phyloP scores from a whole-genome alignment of 208 protist genomes.

The Leishmania braziliensis region DNA sequence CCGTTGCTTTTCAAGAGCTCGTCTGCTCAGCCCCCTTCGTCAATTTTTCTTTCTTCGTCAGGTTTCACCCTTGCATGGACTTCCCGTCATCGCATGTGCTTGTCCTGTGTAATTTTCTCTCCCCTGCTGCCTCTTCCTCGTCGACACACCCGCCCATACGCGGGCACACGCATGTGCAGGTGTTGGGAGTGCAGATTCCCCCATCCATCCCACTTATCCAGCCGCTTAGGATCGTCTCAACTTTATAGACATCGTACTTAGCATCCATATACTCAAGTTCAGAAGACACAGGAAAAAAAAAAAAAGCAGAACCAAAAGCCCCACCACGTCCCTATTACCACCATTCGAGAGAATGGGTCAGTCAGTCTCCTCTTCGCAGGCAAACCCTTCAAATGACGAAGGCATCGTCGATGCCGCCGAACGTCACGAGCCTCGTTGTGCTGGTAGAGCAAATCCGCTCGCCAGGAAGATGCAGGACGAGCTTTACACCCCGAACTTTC shows the following conservation, averaged over 20 bases:
- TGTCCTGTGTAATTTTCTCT: neutral
- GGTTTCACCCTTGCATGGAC: neutral
- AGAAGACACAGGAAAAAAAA: neutral
- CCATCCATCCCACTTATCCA: neutral
- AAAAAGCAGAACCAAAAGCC: neutral
- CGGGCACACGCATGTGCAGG: neutral
- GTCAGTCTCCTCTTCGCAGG: neutral
- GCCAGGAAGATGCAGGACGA: conserved; percentile 15
- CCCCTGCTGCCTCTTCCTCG: neutral
- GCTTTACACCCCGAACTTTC: neutral
- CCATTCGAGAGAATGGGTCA: conserved; percentile 10
- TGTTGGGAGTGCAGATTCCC: neutral
- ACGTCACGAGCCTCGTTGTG: neutral
- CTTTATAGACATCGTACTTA: neutral
- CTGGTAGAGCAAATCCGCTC: neutral
- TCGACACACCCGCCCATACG: neutral
- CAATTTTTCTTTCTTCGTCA: neutral
- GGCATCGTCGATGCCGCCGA: neutral
- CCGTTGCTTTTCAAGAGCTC: neutral
- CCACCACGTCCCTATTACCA: too few relatives aligned
- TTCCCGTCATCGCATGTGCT: neutral
- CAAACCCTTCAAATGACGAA: neutral
- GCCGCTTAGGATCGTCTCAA: neutral
- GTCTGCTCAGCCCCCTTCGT: neutral
- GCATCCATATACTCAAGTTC: neutral